Evolutionary conservation across 2,329 filamentous ascomycete species (phyloP).

Genomic region (Phoma sp.): DNA sequence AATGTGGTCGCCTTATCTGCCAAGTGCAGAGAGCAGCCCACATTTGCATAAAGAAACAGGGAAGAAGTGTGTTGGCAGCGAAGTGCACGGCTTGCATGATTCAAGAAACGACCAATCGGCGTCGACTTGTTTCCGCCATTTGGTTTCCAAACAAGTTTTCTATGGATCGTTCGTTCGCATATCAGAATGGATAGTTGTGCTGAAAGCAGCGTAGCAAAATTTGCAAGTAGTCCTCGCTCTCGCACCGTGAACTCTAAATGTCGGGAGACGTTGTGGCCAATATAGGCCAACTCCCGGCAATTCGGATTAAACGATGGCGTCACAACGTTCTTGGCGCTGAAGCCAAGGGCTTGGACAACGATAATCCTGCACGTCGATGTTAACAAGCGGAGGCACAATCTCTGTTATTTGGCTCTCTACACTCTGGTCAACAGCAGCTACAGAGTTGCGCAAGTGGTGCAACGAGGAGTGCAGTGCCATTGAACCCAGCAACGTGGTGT

Average conservation of each 20-base stretch:
- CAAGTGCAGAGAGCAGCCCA: neutral
- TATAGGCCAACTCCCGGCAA: conserved; percentile 11
- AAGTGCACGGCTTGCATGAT: conserved; percentile 7
- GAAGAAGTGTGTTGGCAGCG: conserved; percentile 1
- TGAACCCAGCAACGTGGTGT: conserved; percentile 15
- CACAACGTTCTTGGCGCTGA: conserved; percentile 1
- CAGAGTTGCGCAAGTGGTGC: conserved; percentile 3
- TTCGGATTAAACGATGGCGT: conserved; percentile 9
- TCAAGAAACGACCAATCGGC: conserved; percentile 13
- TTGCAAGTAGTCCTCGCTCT: neutral
- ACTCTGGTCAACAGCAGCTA: conserved; percentile 6
- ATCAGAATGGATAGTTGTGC: neutral
- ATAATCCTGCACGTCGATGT: conserved; percentile 16
- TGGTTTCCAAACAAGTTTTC: neutral
- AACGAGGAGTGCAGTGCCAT: conserved; percentile 24
- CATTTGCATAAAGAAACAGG: conserved; percentile 3
- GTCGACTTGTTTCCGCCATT: conserved; percentile 8
- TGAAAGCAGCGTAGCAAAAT: too few relatives aligned
- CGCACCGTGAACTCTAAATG: neutral
- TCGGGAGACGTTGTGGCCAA: neutral
- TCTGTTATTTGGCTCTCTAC: conserved; percentile 9
- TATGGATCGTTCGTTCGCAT: neutral
- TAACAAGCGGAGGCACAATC: conserved; percentile 11
- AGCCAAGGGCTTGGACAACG: conserved; percentile 21
- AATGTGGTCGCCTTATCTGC: too few relatives aligned